phyloP scores from a whole-genome alignment of 2,329 filamentous ascomycete genomes.

The Microsporum audouinii region DNA sequence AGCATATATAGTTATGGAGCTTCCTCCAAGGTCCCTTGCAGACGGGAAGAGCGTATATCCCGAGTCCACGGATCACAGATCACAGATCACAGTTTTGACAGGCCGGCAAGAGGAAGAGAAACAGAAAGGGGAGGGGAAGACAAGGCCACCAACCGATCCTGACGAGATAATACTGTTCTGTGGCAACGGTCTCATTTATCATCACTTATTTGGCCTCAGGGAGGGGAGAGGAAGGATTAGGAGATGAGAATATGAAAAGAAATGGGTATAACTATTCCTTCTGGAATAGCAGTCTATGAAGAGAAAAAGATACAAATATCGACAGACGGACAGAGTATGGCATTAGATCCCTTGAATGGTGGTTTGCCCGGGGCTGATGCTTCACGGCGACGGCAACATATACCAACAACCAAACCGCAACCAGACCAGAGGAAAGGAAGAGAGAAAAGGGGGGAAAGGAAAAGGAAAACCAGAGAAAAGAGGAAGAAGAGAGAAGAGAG shows the following conservation, averaged over 20 bases:
- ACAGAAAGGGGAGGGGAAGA: background rate
- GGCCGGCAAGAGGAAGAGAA: background rate
- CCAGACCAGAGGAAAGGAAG: background rate
- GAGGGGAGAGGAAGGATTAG: background rate
- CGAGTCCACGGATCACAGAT: background rate
- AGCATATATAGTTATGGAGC: background rate
- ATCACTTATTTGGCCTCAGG: background rate
- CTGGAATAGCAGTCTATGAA: background rate
- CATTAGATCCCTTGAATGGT: background rate
- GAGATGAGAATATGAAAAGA: background rate
- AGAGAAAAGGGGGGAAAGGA: background rate
- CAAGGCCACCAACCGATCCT: background rate
- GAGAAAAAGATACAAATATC: background rate
- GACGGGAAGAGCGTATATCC: background rate
- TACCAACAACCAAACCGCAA: background rate
- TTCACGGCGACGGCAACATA: background rate
- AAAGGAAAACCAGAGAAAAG: background rate
- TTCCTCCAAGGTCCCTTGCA: background rate
- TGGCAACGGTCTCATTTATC: background rate
- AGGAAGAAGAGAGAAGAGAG: background rate
- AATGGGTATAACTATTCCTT: background rate
- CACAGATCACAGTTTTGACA: background rate
- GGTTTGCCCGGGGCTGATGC: background rate
- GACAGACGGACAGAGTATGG: background rate
- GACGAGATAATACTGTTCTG: background rate